Conservation (phyloP, 164 flowering plant genomes). For the Tetracentron sinense region DNA sequence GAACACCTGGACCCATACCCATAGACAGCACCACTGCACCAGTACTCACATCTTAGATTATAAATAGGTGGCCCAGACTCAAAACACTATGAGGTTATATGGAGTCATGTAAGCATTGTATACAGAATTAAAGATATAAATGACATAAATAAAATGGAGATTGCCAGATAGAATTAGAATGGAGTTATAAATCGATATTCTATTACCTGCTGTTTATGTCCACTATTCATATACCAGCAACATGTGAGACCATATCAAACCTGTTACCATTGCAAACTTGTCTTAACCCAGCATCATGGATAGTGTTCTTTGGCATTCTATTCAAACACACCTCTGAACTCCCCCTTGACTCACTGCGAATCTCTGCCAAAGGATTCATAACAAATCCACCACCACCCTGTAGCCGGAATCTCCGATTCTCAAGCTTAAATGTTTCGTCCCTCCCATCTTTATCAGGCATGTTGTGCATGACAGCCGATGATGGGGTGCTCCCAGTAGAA, state of each 20-base stretch:
- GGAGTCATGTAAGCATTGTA: no score
- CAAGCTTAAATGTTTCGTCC: conserved; percentile 26
- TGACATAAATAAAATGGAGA: no score
- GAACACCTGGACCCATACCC: no score
- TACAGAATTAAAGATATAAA: no score
- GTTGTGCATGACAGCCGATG: conserved; percentile 27
- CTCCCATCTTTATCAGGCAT: conserved; percentile 31
- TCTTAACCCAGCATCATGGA: conserved; percentile 18
- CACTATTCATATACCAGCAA: conserved; percentile 7
- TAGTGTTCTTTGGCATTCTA: conserved; percentile 20
- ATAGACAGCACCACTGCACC: no score
- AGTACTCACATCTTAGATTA: no score
- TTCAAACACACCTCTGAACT: conserved; percentile 24
- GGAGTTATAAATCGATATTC: not conserved
- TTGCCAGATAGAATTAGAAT: no score
- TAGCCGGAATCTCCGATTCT: conserved; percentile 41
- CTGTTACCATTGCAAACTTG: conserved; percentile 15
- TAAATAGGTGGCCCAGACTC: no score
- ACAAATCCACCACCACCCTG: conserved; percentile 59
- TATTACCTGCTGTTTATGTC: conserved; percentile 31
- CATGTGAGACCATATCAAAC: conserved; percentile 21
- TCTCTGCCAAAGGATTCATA: conserved; percentile 78
- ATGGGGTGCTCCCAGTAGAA: conserved; percentile 31
- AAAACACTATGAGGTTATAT: no score
- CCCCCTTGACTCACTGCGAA: conserved; percentile 32